A percentile compares a stretch with the other conserved stretches of the same genome.
Evolutionary conservation across 2,329 filamentous ascomycete species (phyloP).

Genomic region (Colletotrichum sp.): DNA sequence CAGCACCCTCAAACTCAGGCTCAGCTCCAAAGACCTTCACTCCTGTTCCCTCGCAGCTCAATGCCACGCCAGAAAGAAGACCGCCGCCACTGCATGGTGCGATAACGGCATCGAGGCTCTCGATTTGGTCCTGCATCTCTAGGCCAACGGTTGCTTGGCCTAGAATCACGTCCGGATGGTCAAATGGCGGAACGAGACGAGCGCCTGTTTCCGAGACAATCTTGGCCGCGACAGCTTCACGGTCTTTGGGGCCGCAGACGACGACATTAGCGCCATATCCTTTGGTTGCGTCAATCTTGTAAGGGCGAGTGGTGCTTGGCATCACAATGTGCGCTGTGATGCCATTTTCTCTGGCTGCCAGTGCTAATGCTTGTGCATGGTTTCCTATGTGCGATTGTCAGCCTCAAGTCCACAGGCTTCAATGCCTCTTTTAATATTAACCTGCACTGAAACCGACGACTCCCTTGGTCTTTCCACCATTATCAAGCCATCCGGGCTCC

Average conservation of each 20-base stretch:
- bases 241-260: constrained; percentile 83
- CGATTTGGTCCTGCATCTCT: constrained; percentile 80
- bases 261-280: constrained; percentile 79
- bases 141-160: constrained; percentile 91
- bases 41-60: constrained; percentile 73
- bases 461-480: constrained; percentile 65
- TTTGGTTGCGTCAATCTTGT: constrained; percentile 84
- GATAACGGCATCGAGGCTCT: constrained; percentile 72
- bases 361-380: constrained; percentile 89
- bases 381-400: constrained; percentile 65
- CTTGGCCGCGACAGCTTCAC: constrained; percentile 74
- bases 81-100: constrained; percentile 88
- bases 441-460: constrained; percentile 92
- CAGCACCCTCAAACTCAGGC: constrained; percentile 80
- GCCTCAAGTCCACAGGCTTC: neutral
- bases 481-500: constrained; percentile 65
- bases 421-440: constrained; percentile 36
- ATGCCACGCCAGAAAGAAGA: constrained; percentile 82
- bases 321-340: constrained; percentile 91
- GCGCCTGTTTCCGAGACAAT: constrained; percentile 77
- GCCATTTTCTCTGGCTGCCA: constrained; percentile 77
- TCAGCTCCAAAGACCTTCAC: constrained; percentile 86
- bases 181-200: constrained; percentile 85
- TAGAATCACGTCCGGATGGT: constrained; percentile 89
- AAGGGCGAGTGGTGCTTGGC: constrained; percentile 81